These are phyloP conservation scores for Agrocybe praecox DNA, from an alignment of 768 basidiomycete species.

Conservation along the genomic window DNA sequence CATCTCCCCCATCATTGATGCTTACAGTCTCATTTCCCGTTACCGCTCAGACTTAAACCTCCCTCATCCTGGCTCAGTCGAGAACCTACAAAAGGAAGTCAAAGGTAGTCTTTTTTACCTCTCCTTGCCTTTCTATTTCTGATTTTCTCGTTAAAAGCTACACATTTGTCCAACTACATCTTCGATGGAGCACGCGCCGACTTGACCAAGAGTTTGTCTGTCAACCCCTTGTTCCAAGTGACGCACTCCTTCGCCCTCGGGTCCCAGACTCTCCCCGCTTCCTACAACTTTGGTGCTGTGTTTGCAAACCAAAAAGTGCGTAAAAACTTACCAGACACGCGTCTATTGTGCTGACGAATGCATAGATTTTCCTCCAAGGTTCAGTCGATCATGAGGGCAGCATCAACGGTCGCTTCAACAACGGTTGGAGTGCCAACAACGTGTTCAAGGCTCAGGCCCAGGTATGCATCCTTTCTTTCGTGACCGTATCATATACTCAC, in stretches of 20 bases:
- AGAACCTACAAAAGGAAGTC: constrained; percentile 92
- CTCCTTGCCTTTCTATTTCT: not conserved
- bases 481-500: constrained; percentile 8
- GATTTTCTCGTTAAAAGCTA: constrained; percentile 51
- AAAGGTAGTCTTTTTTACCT: constrained; percentile 59
- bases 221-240: constrained; percentile 96
- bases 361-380: constrained; percentile 89
- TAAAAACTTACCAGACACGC: constrained; percentile 21
- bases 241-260: constrained; percentile 95
- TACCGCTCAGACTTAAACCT: constrained; percentile 85
- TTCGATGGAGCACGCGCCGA: constrained; percentile 98
- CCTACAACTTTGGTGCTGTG: constrained; percentile 94
- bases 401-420: constrained; percentile 86
- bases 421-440: constrained; percentile 78
- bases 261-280: constrained; percentile 79
- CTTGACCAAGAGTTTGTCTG: constrained; percentile 89
- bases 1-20: constrained; percentile 62
- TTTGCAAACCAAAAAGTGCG: constrained; percentile 82
- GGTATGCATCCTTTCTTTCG: constrained; percentile 47
- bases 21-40: constrained; percentile 72
- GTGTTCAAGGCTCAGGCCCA: constrained; percentile 88
- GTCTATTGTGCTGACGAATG: constrained; percentile 16
- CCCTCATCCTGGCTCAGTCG: constrained; percentile 89
- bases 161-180: constrained; percentile 90
- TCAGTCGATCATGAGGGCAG: constrained; percentile 93